A percentile compares a stretch with the other conserved stretches of the same genome.
Evolutionary conservation across 2,329 filamentous ascomycete genomes (phyloP).

Genomic region (Boeremia exigua): DNA sequence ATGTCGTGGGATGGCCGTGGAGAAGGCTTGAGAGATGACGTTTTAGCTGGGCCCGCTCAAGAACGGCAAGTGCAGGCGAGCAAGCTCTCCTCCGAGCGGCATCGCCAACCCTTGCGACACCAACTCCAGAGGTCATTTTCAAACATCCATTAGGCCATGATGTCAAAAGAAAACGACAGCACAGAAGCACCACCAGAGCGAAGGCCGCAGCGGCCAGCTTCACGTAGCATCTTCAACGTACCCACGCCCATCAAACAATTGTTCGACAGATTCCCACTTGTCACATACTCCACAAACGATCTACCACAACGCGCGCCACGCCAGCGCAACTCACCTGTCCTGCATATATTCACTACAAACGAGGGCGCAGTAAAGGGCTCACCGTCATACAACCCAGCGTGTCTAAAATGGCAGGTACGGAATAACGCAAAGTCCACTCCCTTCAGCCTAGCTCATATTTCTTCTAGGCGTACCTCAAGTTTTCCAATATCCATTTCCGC

Average conservation of each 20-base stretch:
- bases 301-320: constrained; percentile 69
- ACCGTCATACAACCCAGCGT: constrained; percentile 89
- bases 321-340: constrained; percentile 58
- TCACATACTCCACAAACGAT: constrained; percentile 75
- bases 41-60: neutral
- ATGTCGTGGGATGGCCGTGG: neutral
- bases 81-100: constrained; percentile 28
- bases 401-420: constrained; percentile 93
- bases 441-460: constrained; percentile 12
- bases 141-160: constrained; percentile 25
- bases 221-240: constrained; percentile 55
- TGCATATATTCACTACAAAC: constrained; percentile 79
- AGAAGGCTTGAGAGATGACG: neutral
- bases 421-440: neutral
- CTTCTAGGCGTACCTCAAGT: constrained; percentile 79
- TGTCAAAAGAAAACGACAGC: constrained; percentile 23
- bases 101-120: constrained; percentile 30
- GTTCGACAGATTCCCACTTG: constrained; percentile 83
- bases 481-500: constrained; percentile 71
- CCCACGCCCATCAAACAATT: constrained; percentile 79
- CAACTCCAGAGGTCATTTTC: constrained; percentile 4
- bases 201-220: constrained; percentile 15
- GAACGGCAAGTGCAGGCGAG: constrained; percentile 37
- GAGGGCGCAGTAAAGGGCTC: constrained; percentile 65
- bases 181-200: constrained; percentile 9